Evolutionary conservation across 176 grass and related monocot genomes (phyloP).

Genomic region (Metroxylon sagu): DNA sequence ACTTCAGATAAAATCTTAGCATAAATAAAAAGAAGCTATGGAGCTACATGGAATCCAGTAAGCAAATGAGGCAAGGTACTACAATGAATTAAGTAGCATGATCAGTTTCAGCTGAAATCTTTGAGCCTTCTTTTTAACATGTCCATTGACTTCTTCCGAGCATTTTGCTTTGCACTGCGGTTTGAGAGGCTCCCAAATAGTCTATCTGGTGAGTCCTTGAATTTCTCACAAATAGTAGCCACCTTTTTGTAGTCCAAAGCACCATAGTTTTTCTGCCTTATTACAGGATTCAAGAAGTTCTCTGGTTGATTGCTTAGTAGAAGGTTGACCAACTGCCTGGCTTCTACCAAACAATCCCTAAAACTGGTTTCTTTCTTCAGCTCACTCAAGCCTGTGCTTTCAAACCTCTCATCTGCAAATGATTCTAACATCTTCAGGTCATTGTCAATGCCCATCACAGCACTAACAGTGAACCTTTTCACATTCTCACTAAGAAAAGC

Average conservation of each 20-base stretch:
- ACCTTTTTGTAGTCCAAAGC: slow-evolving; percentile 85
- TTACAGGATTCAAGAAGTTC: slow-evolving; percentile 90
- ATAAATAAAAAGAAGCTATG: no score
- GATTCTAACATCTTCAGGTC: slow-evolving; percentile 76
- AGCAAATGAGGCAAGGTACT: no score
- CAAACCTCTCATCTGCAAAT: slow-evolving; percentile 70
- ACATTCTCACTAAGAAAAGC: slow-evolving; percentile 70
- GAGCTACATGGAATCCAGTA: no score
- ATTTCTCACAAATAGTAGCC: slow-evolving; percentile 63
- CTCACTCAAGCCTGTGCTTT: slow-evolving; percentile 48
- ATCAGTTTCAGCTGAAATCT: slow-evolving; percentile 69
- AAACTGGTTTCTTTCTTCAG: slow-evolving; percentile 67
- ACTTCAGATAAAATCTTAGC: no score
- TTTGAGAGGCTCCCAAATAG: slow-evolving; percentile 80
- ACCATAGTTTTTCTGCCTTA: slow-evolving; percentile 73
- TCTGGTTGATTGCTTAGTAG: slow-evolving; percentile 90
- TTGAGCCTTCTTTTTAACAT: slow-evolving; percentile 80
- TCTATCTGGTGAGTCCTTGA: slow-evolving; percentile 74
- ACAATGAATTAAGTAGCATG: neutral
- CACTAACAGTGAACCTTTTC: slow-evolving; percentile 82
- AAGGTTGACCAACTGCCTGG: slow-evolving; percentile 79
- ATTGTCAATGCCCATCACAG: slow-evolving; percentile 60
- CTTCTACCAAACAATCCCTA: slow-evolving; percentile 67
- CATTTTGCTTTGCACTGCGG: slow-evolving; percentile 50
- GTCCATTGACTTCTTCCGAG: slow-evolving; percentile 89